These are phyloP conservation scores for Peronosclerospora sorghi DNA, from an alignment of 352 stramenopile genomes.

Conservation along the genomic window DNA sequence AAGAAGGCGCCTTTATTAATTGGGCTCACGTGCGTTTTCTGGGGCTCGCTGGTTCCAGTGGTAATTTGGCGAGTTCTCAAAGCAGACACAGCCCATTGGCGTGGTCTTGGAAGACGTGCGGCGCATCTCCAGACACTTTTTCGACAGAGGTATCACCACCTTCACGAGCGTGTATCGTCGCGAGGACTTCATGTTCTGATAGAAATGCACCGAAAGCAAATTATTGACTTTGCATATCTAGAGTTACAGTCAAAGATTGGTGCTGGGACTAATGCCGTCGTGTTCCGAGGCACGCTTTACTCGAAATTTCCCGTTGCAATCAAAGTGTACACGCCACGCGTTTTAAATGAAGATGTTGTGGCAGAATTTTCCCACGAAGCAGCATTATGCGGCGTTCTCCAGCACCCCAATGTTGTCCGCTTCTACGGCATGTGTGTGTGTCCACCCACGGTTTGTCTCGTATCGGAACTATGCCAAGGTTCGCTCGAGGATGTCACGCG, in stretches of 20 bases:
- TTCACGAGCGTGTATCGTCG: constrained; percentile 49
- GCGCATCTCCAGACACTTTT: constrained; percentile 43
- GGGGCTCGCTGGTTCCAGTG: constrained; percentile 39
- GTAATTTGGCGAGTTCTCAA: constrained; percentile 63
- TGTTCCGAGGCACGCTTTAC: constrained; percentile 54
- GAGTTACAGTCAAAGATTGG: constrained; percentile 37
- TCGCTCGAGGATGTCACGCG: constrained; percentile 33
- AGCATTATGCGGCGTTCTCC: constrained; percentile 51
- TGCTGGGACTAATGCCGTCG: constrained; percentile 38
- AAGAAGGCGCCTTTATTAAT: constrained; percentile 22
- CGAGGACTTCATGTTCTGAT: constrained; percentile 54
- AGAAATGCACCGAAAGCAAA: constrained; percentile 54
- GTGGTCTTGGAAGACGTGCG: constrained; percentile 44
- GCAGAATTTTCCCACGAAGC: constrained; percentile 77
- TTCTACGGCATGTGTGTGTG: constrained; percentile 81
- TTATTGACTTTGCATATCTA: constrained; percentile 55
- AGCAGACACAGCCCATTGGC: constrained; percentile 66
- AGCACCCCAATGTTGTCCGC: constrained; percentile 72
- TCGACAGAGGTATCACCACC: constrained; percentile 31
- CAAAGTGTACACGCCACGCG: constrained; percentile 63
- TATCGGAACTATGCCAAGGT: constrained; percentile 44
- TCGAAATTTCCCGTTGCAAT: constrained; percentile 46
- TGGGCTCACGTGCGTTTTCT: constrained; percentile 32
- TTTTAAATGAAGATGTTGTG: constrained; percentile 50
- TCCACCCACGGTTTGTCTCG: constrained; percentile 58